Percentiles rank a stretch among this genome's conserved stretches.
Evolutionary conservation across 176 grass and related monocot genomes (phyloP).

Genomic region (Aegilops tauschii): DNA sequence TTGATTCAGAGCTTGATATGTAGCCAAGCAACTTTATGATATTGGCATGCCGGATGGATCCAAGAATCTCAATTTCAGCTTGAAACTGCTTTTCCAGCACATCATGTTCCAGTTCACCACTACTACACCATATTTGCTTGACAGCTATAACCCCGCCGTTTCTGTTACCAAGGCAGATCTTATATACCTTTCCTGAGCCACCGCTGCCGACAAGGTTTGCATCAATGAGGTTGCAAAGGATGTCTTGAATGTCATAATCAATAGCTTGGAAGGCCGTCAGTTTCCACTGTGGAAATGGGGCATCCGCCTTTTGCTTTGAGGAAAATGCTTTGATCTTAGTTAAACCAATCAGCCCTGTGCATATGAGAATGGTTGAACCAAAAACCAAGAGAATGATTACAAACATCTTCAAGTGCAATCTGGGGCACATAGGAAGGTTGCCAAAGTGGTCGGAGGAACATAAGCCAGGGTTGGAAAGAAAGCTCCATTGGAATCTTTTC

Average conservation of each 20-base stretch:
- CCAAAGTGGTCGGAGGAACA: conserved; percentile 17
- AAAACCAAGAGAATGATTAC: conserved; percentile 25
- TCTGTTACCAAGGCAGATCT: background rate
- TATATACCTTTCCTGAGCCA: conserved; percentile 44
- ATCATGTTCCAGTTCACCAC: background rate
- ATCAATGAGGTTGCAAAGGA: background rate
- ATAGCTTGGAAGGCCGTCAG: background rate
- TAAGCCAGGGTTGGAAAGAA: conserved; percentile 25
- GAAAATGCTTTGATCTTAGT: background rate
- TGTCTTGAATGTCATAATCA: conserved; percentile 15
- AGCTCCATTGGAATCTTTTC: background rate
- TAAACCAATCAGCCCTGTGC: background rate
- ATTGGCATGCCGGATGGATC: conserved; percentile 40
- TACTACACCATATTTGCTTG: conserved; percentile 39
- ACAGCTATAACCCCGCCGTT: conserved; percentile 29
- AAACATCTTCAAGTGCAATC: background rate
- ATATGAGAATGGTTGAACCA: background rate
- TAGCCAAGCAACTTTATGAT: conserved; percentile 53
- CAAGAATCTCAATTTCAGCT: conserved; percentile 48
- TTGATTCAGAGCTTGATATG: conserved; percentile 33
- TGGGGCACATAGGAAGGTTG: background rate
- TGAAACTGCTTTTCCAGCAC: conserved; percentile 37
- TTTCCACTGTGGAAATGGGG: background rate
- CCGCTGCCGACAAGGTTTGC: conserved; percentile 29
- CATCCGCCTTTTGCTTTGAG: background rate